These are phyloP conservation scores for Draba incana DNA, from an alignment of 345 rosid genomes.

Conservation along the genomic window DNA sequence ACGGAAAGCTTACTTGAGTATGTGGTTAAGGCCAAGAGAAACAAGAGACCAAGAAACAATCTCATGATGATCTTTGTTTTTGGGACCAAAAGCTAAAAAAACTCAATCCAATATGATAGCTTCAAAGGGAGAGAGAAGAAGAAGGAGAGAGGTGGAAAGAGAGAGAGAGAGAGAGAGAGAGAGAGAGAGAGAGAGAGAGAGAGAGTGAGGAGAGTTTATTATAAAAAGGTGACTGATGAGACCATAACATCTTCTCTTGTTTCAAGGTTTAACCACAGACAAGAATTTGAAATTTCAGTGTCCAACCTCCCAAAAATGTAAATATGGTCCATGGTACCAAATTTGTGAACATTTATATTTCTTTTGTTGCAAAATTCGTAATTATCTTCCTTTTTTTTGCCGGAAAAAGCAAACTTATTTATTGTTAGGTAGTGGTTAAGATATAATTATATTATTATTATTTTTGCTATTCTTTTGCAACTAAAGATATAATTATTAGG, in stretches of 20 bases:
- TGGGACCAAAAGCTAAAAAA: neutral
- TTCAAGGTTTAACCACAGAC: constrained; percentile 44
- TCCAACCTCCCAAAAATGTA: constrained; percentile 20
- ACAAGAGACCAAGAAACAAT: constrained; percentile 50
- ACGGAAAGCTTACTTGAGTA: constrained; percentile 64
- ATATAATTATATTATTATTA: neutral
- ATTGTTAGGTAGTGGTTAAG: constrained; percentile 20
- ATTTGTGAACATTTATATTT: neutral
- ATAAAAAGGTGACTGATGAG: constrained; percentile 27
- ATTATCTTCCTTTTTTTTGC: neutral
- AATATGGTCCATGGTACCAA: constrained; percentile 17
- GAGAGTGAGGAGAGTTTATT: constrained; percentile 22
- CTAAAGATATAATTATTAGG: too few species aligned
- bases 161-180: constrained; percentile 7
- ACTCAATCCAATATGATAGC: constrained; percentile 32
- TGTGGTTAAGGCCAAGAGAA: constrained; percentile 56
- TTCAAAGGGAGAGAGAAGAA: constrained; percentile 1
- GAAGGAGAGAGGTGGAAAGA: too few species aligned
- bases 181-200: constrained; percentile 10
- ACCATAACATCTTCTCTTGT: constrained; percentile 39
- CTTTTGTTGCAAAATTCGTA: neutral
- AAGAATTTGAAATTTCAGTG: constrained; percentile 22
- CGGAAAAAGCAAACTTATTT: neutral
- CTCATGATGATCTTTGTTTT: constrained; percentile 53
- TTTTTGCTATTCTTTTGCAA: too few species aligned